phyloP scores from a whole-genome alignment of 2,329 filamentous ascomycete genomes.

The Xylaria sp. region DNA sequence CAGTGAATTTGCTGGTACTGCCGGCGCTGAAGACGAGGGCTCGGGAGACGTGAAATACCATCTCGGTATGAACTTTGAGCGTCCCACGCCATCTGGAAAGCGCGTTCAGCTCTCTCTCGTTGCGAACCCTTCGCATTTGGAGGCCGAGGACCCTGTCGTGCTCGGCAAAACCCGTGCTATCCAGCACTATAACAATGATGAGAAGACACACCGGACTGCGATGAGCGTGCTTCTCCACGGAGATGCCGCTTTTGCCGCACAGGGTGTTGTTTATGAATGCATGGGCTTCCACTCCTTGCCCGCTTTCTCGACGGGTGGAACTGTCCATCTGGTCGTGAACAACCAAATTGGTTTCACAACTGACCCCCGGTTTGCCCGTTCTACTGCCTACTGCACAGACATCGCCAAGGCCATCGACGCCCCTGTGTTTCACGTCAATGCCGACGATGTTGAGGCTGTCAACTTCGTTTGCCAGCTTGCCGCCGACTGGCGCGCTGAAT shows the following conservation, averaged over 20 bases:
- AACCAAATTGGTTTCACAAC: slow-evolving; percentile 99
- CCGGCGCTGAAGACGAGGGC: slow-evolving; percentile 90
- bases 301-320: slow-evolving; percentile 96
- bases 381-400: slow-evolving; percentile 98
- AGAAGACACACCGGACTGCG: slow-evolving; percentile 85
- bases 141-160: slow-evolving; percentile 97
- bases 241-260: slow-evolving; percentile 94
- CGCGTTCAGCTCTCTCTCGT: slow-evolving; percentile 99
- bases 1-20: slow-evolving; percentile 92
- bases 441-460: slow-evolving; percentile 96
- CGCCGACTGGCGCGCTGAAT: slow-evolving; percentile 97
- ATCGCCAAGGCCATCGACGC: slow-evolving; percentile 99
- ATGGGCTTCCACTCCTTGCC: slow-evolving; percentile 97
- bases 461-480: slow-evolving; percentile 98
- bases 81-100: slow-evolving; percentile 96
- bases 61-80: slow-evolving; percentile 99
- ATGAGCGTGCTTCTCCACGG: slow-evolving; percentile 98
- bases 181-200: slow-evolving; percentile 98
- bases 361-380: slow-evolving; percentile 95
- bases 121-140: slow-evolving; percentile 97
- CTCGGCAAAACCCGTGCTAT: slow-evolving; percentile 97
- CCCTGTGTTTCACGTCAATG: slow-evolving; percentile 98
- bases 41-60: slow-evolving; percentile 99
- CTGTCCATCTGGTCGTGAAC: slow-evolving; percentile 96
- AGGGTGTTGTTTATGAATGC: slow-evolving; percentile 98